Evolutionary conservation across 2,329 filamentous ascomycete species (phyloP).

Genomic region (Chaetomiaceae sp.): DNA sequence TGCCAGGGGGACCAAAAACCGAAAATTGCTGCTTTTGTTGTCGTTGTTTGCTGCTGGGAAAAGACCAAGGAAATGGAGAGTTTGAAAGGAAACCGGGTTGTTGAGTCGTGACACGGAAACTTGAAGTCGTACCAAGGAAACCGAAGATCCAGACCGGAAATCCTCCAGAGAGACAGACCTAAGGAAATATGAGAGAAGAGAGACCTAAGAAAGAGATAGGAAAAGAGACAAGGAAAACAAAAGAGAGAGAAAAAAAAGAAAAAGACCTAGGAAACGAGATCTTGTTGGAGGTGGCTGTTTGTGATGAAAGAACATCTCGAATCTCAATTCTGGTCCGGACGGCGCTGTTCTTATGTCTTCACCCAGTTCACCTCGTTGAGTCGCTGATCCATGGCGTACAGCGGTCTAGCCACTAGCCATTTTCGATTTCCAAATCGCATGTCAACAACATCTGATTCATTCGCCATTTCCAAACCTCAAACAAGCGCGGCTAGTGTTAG

Average conservation of each 20-base stretch:
- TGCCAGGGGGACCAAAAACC: slow-evolving; percentile 12
- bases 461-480: slow-evolving; percentile 11
- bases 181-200: slow-evolving; percentile 8
- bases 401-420: not conserved
- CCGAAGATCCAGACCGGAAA: not conserved
- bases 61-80: not conserved
- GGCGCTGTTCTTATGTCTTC: not conserved
- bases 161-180: not conserved
- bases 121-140: not conserved
- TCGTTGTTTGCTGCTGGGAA: not conserved
- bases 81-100: not conserved
- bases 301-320: slow-evolving; percentile 9
- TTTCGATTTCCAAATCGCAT: not conserved
- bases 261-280: slow-evolving; percentile 16
- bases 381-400: not conserved
- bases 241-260: slow-evolving; percentile 10
- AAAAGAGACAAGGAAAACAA: slow-evolving; percentile 13
- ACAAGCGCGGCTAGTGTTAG: slow-evolving; percentile 18
- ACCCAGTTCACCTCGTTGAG: too few relatives aligned
- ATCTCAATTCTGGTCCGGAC: not conserved
- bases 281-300: slow-evolving; percentile 5
- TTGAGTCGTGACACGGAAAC: not conserved
- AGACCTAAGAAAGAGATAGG: slow-evolving; percentile 9
- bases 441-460: not conserved
- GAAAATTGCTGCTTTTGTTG: slow-evolving; percentile 4